Conservation (phyloP, 148 eudicot species). For the Camellia japonica region DNA sequence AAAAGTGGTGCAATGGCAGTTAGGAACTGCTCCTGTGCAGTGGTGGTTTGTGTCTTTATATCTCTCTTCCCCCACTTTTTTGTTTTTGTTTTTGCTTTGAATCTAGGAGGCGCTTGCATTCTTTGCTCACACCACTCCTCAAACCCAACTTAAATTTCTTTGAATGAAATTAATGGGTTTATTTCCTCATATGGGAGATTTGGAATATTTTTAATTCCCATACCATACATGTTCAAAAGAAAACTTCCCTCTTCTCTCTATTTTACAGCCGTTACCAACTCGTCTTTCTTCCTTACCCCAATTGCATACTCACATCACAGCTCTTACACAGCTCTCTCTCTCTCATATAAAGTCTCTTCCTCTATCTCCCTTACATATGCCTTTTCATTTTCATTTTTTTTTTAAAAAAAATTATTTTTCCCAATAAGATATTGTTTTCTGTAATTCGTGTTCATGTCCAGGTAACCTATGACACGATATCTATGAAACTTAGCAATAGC, state of each 20-base stretch:
- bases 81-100: no score
- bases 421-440: not conserved
- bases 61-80: no score
- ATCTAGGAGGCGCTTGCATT: no score
- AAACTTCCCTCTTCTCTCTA: not conserved
- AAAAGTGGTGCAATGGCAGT: no score
- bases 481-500: no score
- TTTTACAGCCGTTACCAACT: conserved; percentile 10
- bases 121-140: no score
- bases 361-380: not conserved
- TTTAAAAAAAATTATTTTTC: not conserved
- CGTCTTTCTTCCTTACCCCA: conserved; percentile 9
- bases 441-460: conserved; percentile 2
- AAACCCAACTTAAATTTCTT: not conserved
- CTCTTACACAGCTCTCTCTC: not conserved
- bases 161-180: not conserved
- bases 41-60: no score
- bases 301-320: conserved; percentile 8
- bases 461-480: not conserved
- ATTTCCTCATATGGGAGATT: conserved; percentile 11
- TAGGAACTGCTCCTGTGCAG: no score
- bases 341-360: not conserved
- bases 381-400: not conserved
- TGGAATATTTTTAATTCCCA: conserved; percentile 11
- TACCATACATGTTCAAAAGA: not conserved